Evolutionary conservation across 2,329 filamentous ascomycete genomes (phyloP).

Genomic region (Capronia coronata): DNA sequence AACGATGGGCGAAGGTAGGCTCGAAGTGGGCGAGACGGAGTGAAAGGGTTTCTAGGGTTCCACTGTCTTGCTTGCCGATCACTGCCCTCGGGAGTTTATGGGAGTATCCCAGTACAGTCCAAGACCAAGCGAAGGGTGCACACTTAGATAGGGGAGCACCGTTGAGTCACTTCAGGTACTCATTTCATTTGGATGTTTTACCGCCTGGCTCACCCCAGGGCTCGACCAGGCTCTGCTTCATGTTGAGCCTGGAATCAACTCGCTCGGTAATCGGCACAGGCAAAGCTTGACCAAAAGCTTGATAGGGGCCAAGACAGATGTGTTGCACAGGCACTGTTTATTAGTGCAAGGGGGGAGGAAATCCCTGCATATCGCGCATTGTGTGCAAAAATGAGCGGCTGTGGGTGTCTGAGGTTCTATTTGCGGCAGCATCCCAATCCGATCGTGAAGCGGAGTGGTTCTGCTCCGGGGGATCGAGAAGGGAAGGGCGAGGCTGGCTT

Average conservation of each 20-base stretch:
- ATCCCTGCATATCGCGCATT: too few species aligned
- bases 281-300: slow-evolving; percentile 41
- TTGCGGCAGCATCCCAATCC: neutral
- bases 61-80: neutral
- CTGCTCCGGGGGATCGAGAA: neutral
- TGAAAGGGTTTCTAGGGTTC: neutral
- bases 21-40: too few species aligned
- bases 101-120: neutral
- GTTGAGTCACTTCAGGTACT: too few species aligned
- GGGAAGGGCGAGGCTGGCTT: neutral
- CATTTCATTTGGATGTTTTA: neutral
- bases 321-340: slow-evolving; percentile 4
- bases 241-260: slow-evolving; percentile 15
- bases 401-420: slow-evolving; percentile 2
- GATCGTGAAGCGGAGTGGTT: neutral
- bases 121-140: neutral
- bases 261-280: slow-evolving; percentile 30
- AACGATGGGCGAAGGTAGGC: too few species aligned
- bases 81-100: neutral
- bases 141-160: neutral
- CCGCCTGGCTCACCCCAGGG: neutral
- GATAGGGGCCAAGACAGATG: slow-evolving; percentile 4
- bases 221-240: slow-evolving; percentile 12
- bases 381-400: too few species aligned
- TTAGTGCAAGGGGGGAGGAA: neutral